These are phyloP conservation scores for Gossypium sturtianum DNA, from an alignment of 345 rosid genomes.

Conservation along the genomic window DNA sequence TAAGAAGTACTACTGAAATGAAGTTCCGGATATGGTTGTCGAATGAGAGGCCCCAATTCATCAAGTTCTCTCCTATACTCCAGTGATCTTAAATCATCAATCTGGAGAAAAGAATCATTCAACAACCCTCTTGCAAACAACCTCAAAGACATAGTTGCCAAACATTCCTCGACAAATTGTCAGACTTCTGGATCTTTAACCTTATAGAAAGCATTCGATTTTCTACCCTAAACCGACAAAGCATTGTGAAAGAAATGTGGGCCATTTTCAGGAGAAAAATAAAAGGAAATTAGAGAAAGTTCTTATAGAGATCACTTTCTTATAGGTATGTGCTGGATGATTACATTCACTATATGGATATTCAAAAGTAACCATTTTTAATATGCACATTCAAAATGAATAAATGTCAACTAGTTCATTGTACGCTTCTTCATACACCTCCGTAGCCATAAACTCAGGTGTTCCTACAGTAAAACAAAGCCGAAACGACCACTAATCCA, in stretches of 20 bases:
- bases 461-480: conserved; percentile 50
- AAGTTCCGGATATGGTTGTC: conserved; percentile 45
- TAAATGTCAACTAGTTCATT: conserved; percentile 90
- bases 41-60: conserved; percentile 36
- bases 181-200: conserved; percentile 75
- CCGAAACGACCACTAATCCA: neutral
- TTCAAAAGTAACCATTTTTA: conserved; percentile 96
- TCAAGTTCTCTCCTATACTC: conserved; percentile 38
- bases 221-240: conserved; percentile 62
- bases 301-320: conserved; percentile 43
- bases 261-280: neutral
- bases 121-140: conserved; percentile 82
- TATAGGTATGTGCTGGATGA: conserved; percentile 89
- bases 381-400: conserved; percentile 92
- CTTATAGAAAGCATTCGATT: conserved; percentile 72
- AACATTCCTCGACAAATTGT: conserved; percentile 74
- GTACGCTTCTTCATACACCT: conserved; percentile 89
- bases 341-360: conserved; percentile 92
- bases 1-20: conserved; percentile 30
- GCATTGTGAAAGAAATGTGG: conserved; percentile 13
- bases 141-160: conserved; percentile 70
- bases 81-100: conserved; percentile 41
- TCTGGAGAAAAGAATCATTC: conserved; percentile 68
- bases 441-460: conserved; percentile 99
- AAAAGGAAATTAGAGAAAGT: neutral